Evolutionary conservation across 2,329 filamentous ascomycete species (phyloP).

Genomic region (Karstenula rhodostoma): DNA sequence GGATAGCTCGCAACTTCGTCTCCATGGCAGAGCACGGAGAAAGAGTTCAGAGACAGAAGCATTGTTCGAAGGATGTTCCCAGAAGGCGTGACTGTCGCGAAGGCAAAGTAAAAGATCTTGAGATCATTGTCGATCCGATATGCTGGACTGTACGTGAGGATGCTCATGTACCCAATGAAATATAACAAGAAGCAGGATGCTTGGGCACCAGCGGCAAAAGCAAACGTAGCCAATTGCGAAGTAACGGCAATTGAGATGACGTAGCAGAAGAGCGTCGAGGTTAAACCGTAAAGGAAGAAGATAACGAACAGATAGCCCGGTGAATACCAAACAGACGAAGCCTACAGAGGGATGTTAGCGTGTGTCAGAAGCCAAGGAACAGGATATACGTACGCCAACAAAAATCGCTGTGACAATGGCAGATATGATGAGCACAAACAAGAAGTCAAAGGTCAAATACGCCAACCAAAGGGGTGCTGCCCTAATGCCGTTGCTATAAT

Average conservation of each 20-base stretch:
- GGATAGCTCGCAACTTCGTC: conserved; percentile 72
- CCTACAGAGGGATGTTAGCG: conserved; percentile 32
- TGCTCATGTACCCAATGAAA: conserved; percentile 59
- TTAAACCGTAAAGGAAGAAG: conserved; percentile 81
- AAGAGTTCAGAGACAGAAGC: conserved; percentile 82
- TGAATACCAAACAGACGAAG: conserved; percentile 75
- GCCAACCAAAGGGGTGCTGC: conserved; percentile 85
- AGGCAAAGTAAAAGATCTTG: conserved; percentile 75
- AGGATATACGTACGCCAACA: conserved; percentile 53
- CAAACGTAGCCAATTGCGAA: conserved; percentile 84
- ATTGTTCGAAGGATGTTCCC: conserved; percentile 77
- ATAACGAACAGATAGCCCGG: conserved; percentile 83
- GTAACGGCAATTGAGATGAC: conserved; percentile 80
- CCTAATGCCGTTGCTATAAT: conserved; percentile 91
- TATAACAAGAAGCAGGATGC: conserved; percentile 62
- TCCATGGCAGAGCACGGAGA: conserved; percentile 77
- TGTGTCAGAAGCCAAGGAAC: not conserved
- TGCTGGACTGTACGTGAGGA: conserved; percentile 77
- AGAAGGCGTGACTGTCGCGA: conserved; percentile 78
- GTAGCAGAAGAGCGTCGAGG: conserved; percentile 79
- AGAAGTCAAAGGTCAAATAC: conserved; percentile 81
- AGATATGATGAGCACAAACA: conserved; percentile 72
- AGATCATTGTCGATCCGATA: conserved; percentile 73
- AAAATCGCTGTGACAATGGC: conserved; percentile 75
- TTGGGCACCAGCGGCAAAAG: conserved; percentile 80